phyloP scores from a whole-genome alignment of 2,329 filamentous ascomycete genomes.

The Fusarium compactum region DNA sequence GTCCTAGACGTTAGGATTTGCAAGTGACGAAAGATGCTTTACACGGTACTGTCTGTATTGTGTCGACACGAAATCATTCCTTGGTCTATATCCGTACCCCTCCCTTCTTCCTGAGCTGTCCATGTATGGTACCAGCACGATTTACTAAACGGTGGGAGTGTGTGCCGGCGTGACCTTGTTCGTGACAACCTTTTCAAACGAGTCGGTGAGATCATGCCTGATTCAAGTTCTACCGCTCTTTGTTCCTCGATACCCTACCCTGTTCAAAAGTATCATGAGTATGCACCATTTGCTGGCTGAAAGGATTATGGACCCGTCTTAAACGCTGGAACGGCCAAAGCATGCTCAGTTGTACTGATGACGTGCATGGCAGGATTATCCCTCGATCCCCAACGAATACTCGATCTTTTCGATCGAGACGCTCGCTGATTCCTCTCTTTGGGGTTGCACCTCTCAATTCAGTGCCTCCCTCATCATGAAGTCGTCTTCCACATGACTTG shows the following conservation, averaged over 20 bases:
- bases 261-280: slow-evolving; percentile 5
- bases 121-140: slow-evolving; percentile 10
- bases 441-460: background rate
- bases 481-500: background rate
- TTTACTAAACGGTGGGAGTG: slow-evolving; percentile 2
- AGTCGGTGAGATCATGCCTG: slow-evolving; percentile 33
- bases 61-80: slow-evolving; percentile 10
- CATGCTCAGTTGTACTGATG: slow-evolving; percentile 10
- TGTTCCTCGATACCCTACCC: slow-evolving; percentile 3
- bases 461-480: slow-evolving; percentile 2
- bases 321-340: background rate
- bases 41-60: background rate
- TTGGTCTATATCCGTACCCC: slow-evolving; percentile 3
- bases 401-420: slow-evolving; percentile 1
- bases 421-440: background rate
- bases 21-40: slow-evolving; percentile 18
- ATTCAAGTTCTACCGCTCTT: slow-evolving; percentile 17
- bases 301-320: background rate
- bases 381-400: slow-evolving; percentile 2
- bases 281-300: slow-evolving; percentile 29
- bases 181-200: slow-evolving; percentile 23
- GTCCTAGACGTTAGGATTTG: slow-evolving; percentile 9
- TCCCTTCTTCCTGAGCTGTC: background rate
- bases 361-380: slow-evolving; percentile 8
- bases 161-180: slow-evolving; percentile 21